phyloP scores from a whole-genome alignment of 1,284 basidiomycete species.

The Irpex sp. region DNA sequence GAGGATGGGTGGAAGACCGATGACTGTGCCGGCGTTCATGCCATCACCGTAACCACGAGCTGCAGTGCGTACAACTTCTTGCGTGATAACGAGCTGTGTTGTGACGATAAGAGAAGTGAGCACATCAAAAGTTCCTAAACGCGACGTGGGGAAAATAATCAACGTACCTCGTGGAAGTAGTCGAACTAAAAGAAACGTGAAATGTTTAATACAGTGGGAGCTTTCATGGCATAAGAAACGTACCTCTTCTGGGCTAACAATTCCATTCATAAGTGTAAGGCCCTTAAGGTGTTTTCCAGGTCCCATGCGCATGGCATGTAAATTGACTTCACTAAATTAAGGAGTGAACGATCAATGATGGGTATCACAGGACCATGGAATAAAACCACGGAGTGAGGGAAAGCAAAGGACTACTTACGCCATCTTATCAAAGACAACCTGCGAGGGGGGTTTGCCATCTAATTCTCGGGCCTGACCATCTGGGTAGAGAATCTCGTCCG shows the following conservation, averaged over 20 bases:
- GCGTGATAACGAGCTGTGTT: conserved; percentile 73
- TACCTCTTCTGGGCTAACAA: conserved; percentile 85
- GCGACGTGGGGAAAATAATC: not conserved
- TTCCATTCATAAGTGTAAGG: conserved; percentile 73
- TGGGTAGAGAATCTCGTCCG: conserved; percentile 46
- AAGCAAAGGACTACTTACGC: conserved; percentile 39
- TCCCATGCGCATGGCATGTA: conserved; percentile 91
- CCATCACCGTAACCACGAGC: conserved; percentile 63
- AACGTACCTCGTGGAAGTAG: conserved; percentile 74
- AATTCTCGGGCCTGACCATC: conserved; percentile 66
- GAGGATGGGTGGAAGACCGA: conserved; percentile 48
- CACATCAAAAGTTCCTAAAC: not conserved
- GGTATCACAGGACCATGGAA: not conserved
- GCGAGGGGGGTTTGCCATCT: conserved; percentile 71
- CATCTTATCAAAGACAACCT: conserved; percentile 68
- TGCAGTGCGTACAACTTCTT: conserved; percentile 75
- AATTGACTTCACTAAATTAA: conserved; percentile 52
- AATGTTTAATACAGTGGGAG: too few species aligned
- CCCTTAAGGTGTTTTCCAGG: conserved; percentile 82
- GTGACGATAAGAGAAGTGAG: not conserved
- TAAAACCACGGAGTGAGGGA: not conserved
- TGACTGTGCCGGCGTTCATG: conserved; percentile 50
- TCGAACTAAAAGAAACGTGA: conserved; percentile 47
- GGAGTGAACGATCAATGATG: not conserved
- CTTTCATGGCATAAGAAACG: conserved; percentile 15